phyloP scores from a whole-genome alignment of 805 yeast genomes.

The Saccharomyces cerevisiae region DNA sequence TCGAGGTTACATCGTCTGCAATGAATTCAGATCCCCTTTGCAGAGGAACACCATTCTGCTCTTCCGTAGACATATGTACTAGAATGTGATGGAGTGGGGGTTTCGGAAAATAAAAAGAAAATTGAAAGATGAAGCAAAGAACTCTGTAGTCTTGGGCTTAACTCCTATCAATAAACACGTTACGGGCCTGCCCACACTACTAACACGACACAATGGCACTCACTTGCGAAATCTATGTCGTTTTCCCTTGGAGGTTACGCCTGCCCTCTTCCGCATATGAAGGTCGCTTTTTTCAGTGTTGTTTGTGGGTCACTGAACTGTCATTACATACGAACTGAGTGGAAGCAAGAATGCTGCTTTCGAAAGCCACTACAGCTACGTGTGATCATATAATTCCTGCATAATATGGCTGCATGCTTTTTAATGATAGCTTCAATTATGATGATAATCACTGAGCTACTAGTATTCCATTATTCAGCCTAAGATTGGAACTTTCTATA shows the following conservation, averaged over 20 bases:
- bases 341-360: background rate
- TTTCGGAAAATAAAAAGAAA: background rate
- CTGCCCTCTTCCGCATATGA: background rate
- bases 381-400: background rate
- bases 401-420: too few species aligned
- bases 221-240: background rate
- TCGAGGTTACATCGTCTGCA: constrained; percentile 56
- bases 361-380: background rate
- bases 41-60: background rate
- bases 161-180: background rate
- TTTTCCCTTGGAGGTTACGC: background rate
- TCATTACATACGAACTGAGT: background rate
- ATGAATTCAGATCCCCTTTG: constrained; percentile 33
- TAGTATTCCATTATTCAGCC: background rate
- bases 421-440: background rate
- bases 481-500: background rate
- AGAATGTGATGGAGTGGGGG: background rate
- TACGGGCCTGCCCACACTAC: background rate
- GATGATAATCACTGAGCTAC: background rate
- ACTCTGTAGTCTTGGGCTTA: background rate
- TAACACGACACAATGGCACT: background rate
- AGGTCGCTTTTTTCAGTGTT: background rate
- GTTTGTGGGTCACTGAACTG: background rate
- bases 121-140: background rate
- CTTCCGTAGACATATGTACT: background rate